A percentile compares a stretch with the other conserved stretches of the same genome.
phyloP scores from a whole-genome alignment of 768 basidiomycete genomes.

The Auricularia sp. region DNA sequence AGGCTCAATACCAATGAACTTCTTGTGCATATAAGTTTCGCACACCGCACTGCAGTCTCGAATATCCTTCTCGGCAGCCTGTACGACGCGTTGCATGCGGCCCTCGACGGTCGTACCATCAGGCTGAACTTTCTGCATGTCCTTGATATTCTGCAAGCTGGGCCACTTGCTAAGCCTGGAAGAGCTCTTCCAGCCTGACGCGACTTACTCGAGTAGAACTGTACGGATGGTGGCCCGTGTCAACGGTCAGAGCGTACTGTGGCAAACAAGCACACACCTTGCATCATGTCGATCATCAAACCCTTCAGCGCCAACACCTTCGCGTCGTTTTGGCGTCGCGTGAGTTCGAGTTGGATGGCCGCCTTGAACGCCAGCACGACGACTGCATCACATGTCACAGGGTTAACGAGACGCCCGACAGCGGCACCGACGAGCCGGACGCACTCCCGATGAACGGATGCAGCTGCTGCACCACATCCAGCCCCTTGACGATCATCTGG shows the following conservation, averaged over 20 bases:
- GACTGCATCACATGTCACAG: background rate
- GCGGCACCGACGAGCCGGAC: background rate
- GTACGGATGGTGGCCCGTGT: background rate
- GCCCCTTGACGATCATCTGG: background rate
- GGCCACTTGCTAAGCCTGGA: background rate
- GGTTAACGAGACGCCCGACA: background rate
- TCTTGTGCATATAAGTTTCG: slow-evolving; percentile 37
- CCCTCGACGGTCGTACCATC: slow-evolving; percentile 26
- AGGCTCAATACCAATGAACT: slow-evolving; percentile 25
- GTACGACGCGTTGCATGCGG: slow-evolving; percentile 22
- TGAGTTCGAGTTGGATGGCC: slow-evolving; percentile 2
- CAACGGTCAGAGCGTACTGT: background rate
- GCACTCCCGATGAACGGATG: slow-evolving; percentile 7
- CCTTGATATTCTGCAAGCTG: slow-evolving; percentile 23
- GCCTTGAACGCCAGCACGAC: slow-evolving; percentile 6
- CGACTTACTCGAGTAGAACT: background rate
- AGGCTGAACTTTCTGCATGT: slow-evolving; percentile 19
- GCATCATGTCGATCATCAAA: slow-evolving; percentile 4
- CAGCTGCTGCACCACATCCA: slow-evolving; percentile 4
- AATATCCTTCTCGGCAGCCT: slow-evolving; percentile 30
- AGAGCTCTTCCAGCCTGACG: background rate
- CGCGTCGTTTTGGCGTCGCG: slow-evolving; percentile 4
- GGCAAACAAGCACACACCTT: background rate
- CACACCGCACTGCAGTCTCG: slow-evolving; percentile 34
- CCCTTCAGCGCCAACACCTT: slow-evolving; percentile 1